phyloP scores from a whole-genome alignment of 148 eudicot genomes.

The Rhododendron ferrugineum region DNA sequence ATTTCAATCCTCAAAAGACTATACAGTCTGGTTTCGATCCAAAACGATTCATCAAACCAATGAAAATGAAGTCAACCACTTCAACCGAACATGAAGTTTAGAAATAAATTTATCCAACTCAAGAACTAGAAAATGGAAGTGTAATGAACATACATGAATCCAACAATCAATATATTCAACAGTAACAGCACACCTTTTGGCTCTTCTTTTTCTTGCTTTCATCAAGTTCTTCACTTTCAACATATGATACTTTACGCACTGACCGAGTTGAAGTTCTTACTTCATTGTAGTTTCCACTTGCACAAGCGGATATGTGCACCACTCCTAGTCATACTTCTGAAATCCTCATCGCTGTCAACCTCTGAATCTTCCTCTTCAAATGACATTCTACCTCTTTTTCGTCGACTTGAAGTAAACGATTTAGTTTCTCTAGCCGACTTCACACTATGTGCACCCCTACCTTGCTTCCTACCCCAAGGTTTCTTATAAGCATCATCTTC shows the following conservation, averaged over 20 bases:
- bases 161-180: slow-evolving; percentile 1
- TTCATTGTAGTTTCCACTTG: slow-evolving; percentile 43
- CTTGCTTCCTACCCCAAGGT: slow-evolving; percentile 46
- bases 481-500: slow-evolving; percentile 58
- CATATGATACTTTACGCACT: slow-evolving; percentile 81
- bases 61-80: not conserved
- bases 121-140: not conserved
- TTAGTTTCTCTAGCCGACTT: slow-evolving; percentile 47
- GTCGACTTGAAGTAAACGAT: slow-evolving; percentile 36
- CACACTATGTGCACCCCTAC: slow-evolving; percentile 43
- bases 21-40: not conserved
- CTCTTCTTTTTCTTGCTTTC: slow-evolving; percentile 63
- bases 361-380: slow-evolving; percentile 66
- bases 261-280: slow-evolving; percentile 74
- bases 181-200: slow-evolving; percentile 56
- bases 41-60: not conserved
- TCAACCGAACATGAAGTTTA: not conserved
- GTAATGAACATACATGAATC: not conserved
- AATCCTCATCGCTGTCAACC: slow-evolving; percentile 64
- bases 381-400: slow-evolving; percentile 50
- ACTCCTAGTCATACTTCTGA: slow-evolving; percentile 38
- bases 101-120: not conserved
- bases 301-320: slow-evolving; percentile 35
- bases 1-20: not conserved
- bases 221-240: slow-evolving; percentile 79